Conservation (phyloP, 805 yeast species). For the Blastobotrys chiropterorum region DNA sequence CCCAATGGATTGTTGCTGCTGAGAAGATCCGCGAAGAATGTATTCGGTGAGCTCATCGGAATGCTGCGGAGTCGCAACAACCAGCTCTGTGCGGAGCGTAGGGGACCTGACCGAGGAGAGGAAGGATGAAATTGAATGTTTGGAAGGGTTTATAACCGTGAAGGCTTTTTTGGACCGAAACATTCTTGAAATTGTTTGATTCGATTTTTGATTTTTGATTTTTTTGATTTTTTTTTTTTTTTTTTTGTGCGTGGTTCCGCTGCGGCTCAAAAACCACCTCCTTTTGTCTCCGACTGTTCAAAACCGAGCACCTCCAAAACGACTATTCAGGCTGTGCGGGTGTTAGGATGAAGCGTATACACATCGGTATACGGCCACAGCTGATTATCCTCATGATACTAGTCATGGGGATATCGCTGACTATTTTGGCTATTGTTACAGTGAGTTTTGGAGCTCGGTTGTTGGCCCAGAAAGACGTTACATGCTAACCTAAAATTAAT, state of each 20-base stretch:
- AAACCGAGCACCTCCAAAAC: background rate
- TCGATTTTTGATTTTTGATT: too few relatives aligned
- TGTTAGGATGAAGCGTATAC: constrained; percentile 17
- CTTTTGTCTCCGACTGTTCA: background rate
- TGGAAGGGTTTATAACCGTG: background rate
- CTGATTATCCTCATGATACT: constrained; percentile 60
- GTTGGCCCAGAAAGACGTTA: background rate
- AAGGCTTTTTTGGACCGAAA: background rate
- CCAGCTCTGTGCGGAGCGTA: constrained; percentile 20
- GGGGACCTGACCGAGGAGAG: too few relatives aligned
- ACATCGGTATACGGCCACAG: constrained; percentile 65
- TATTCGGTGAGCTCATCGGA: constrained; percentile 24
- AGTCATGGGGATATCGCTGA: constrained; percentile 60
- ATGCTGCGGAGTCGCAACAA: constrained; percentile 32
- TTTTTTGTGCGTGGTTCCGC: background rate
- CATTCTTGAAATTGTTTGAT: background rate
- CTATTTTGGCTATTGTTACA: constrained; percentile 65
- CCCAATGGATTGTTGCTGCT: constrained; percentile 21
- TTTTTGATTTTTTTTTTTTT: background rate
- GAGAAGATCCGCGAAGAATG: constrained; percentile 10
- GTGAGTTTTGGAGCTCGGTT: too few relatives aligned
- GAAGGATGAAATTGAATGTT: background rate
- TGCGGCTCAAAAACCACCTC: background rate
- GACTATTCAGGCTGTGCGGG: background rate
- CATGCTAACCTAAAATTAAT: background rate